phyloP scores from a whole-genome alignment of 495 filamentous ascomycete genomes.

The Acidiella bohemica region DNA sequence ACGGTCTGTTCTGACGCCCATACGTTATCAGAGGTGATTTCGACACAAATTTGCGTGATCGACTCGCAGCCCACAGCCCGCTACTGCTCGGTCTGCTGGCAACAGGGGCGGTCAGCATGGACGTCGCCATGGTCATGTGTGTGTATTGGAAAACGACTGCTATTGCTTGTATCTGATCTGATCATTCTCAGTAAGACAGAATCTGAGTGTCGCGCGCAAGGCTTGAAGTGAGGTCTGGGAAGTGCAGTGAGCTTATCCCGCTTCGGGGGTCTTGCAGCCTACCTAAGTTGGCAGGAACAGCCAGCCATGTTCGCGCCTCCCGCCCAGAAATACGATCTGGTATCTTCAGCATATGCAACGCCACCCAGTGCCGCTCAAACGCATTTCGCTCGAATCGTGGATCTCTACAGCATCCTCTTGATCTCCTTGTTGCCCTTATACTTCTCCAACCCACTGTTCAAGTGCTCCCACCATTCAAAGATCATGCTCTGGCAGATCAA shows the following conservation, averaged over 20 bases:
- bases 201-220: too few relatives aligned
- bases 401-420: constrained; percentile 57
- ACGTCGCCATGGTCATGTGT: too few relatives aligned
- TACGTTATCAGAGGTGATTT: constrained; percentile 8
- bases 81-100: too few relatives aligned
- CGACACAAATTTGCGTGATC: not conserved
- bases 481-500: constrained; percentile 96
- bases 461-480: constrained; percentile 94
- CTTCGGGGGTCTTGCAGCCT: too few relatives aligned
- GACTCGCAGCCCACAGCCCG: not conserved
- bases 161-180: too few relatives aligned
- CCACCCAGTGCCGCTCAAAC: constrained; percentile 3
- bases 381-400: too few relatives aligned
- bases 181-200: too few relatives aligned
- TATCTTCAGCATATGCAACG: not conserved
- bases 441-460: constrained; percentile 64
- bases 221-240: too few relatives aligned
- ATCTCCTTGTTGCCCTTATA: constrained; percentile 80
- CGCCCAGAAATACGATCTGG: not conserved
- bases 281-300: not conserved
- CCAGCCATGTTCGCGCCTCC: not conserved
- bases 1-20: constrained; percentile 3
- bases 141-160: too few relatives aligned
- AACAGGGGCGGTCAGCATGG: too few relatives aligned
- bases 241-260: too few relatives aligned